Evolutionary conservation across 352 stramenopile species (phyloP), one percentile per base, ranked within the genome.

Genomic region (Plasmopara muralis): DNA sequence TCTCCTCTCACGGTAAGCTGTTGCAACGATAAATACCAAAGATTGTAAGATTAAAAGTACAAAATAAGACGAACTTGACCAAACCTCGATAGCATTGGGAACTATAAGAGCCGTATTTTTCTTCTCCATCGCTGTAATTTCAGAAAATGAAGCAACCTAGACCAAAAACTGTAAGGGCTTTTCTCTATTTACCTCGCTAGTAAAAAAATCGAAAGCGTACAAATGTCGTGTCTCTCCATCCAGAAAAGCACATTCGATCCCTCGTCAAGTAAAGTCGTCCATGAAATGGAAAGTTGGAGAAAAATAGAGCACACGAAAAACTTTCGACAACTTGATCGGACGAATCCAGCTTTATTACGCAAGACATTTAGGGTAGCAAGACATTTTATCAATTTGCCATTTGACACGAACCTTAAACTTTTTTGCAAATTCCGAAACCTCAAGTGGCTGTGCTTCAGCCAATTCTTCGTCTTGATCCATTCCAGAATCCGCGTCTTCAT

Each of bases 21-120:
- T 28, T 25, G 20, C 20, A 25, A 25, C 20, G 20, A 25, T 25
- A 25, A 25, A 3, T 25, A 25, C 3, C 20, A 25, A 25, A 25
- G 3, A 53, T 10, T 40, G 31, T 29, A 14, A 40, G 18, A 3
- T 37, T 20, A 39, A 18, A 46, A 43, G 9, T 43, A 4, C 20
- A 7, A 37, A 51, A 37, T 5, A 33, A 9, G 13, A 41, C 31
- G 10, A 30, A 1, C 34, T 46, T 2, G 28, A 9, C 39, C 61
- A 33, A 54, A 93, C 78, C 78, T 93, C 83, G 31, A 92, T 87
- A 12, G 78, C 83, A 38, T 93, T 93, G 4, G 83, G 83, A 7
- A 92, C 83, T 49, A 93, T 89, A 20, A 93, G 54, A 7, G 83
- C 81, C 2, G 81, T 87, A 41, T 92, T 90, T 45, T 93, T 93